These are phyloP conservation scores for Heritiera fomes DNA, from an alignment of 345 rosid species.

Conservation along the genomic window DNA sequence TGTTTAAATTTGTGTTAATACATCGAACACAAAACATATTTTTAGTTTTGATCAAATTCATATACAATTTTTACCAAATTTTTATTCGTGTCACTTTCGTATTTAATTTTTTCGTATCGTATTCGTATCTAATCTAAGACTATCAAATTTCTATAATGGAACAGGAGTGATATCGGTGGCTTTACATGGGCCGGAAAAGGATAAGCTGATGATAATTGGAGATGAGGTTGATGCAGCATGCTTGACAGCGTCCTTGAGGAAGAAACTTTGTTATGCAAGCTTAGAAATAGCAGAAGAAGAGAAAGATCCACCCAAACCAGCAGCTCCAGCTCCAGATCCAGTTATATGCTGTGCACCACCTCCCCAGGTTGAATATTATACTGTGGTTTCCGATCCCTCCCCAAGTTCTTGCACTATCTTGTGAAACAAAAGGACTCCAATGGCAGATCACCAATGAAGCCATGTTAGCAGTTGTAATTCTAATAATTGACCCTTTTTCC, in stretches of 20 bases:
- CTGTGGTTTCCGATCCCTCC: not conserved
- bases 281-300: conserved; percentile 36
- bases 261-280: conserved; percentile 34
- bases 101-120: too few species aligned
- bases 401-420: conserved; percentile 31
- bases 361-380: conserved; percentile 23
- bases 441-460: not conserved
- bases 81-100: too few species aligned
- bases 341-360: not conserved
- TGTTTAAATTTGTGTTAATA: too few species aligned
- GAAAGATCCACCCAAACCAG: not conserved
- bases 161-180: too few species aligned
- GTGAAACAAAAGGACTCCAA: not conserved
- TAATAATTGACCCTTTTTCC: too few species aligned
- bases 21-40: too few species aligned
- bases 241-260: conserved; percentile 39
- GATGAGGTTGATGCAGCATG: not conserved
- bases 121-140: too few species aligned
- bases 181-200: too few species aligned
- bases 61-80: too few species aligned
- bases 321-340: not conserved
- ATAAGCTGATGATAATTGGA: too few species aligned
- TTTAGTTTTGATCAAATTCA: not conserved
- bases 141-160: too few species aligned
- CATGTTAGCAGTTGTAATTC: not conserved